These are phyloP conservation scores for Nepenthes alata DNA, from an alignment of 179 eudicot species.

Conservation along the genomic window DNA sequence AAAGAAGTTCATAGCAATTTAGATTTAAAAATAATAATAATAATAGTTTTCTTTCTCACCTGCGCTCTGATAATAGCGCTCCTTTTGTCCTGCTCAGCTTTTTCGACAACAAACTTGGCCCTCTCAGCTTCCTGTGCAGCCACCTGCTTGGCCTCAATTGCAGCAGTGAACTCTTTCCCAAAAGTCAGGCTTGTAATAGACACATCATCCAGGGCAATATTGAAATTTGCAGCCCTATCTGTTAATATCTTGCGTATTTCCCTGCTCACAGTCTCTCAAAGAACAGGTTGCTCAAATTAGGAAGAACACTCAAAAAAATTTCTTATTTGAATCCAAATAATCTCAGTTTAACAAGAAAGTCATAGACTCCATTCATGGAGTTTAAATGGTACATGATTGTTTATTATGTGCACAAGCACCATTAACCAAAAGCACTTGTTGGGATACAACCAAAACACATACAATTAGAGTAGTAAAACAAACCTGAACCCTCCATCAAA, in stretches of 20 bases:
- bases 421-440: too few relatives aligned
- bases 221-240: slow-evolving; percentile 48
- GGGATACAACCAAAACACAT: too few relatives aligned
- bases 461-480: too few relatives aligned
- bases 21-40: background rate
- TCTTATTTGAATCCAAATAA: background rate
- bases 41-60: slow-evolving; percentile 20
- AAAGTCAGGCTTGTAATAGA: slow-evolving; percentile 58
- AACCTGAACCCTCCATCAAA: too few relatives aligned
- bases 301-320: background rate
- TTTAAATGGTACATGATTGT: too few relatives aligned
- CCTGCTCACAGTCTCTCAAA: slow-evolving; percentile 48
- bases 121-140: slow-evolving; percentile 85
- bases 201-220: slow-evolving; percentile 62
- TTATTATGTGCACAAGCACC: too few relatives aligned
- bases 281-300: background rate
- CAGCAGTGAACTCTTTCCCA: slow-evolving; percentile 58
- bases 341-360: too few relatives aligned
- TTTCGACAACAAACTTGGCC: slow-evolving; percentile 71
- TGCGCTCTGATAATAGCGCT: slow-evolving; percentile 68
- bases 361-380: too few relatives aligned
- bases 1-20: too few relatives aligned
- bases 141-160: slow-evolving; percentile 70
- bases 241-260: slow-evolving; percentile 52
- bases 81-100: slow-evolving; percentile 79